These are phyloP conservation scores for Hibiscus mutabilis DNA, from an alignment of 345 rosid genomes.

Conservation along the genomic window DNA sequence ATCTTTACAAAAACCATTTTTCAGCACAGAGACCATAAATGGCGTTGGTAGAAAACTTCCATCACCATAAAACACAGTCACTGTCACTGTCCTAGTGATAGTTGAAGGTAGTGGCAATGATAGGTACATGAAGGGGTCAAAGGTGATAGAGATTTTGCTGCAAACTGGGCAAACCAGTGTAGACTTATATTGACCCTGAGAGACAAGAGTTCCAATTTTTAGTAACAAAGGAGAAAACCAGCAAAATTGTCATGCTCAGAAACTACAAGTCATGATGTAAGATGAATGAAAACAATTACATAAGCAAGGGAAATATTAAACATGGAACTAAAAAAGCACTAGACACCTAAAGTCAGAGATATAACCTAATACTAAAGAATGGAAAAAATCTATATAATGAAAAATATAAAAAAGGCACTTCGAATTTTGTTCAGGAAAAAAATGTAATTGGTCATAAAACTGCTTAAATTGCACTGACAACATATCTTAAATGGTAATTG, in stretches of 20 bases:
- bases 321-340: background rate
- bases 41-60: slow-evolving; percentile 72
- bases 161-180: slow-evolving; percentile 86
- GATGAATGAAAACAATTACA: background rate
- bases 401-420: background rate
- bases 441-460: background rate
- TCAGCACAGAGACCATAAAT: slow-evolving; percentile 60
- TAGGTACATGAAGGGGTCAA: slow-evolving; percentile 94
- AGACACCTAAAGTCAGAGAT: background rate
- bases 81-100: slow-evolving; percentile 67
- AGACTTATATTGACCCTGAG: slow-evolving; percentile 95
- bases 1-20: slow-evolving; percentile 67
- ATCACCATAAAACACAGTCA: slow-evolving; percentile 66
- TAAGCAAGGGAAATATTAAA: background rate
- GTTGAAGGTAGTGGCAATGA: slow-evolving; percentile 85
- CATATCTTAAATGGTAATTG: background rate
- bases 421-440: background rate
- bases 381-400: background rate
- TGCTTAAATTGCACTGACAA: background rate
- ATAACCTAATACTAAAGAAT: background rate
- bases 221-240: background rate
- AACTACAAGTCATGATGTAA: background rate
- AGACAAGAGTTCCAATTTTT: slow-evolving; percentile 5
- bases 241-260: background rate
- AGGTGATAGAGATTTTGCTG: slow-evolving; percentile 75